Evolutionary conservation across 2,329 filamentous ascomycete genomes (phyloP).

Genomic region (Fusarium bactridioides): DNA sequence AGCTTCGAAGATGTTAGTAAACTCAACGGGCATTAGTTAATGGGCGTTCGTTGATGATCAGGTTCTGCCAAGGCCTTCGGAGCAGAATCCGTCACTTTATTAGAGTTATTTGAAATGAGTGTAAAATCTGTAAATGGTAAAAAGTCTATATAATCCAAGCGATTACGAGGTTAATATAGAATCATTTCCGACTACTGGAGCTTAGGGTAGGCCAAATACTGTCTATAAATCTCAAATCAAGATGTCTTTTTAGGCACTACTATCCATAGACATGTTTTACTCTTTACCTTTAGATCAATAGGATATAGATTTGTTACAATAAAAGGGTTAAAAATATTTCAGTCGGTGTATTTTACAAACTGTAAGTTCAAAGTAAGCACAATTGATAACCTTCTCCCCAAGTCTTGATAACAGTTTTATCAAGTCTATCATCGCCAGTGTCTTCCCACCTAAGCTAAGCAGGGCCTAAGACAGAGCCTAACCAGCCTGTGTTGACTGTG

Average conservation of each 20-base stretch:
- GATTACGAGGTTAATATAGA: fast-evolving
- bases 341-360: fast-evolving
- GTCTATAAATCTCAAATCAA: fast-evolving
- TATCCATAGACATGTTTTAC: fast-evolving
- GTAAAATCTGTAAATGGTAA: too few relatives aligned
- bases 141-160: background rate
- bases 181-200: too few relatives aligned
- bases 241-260: background rate
- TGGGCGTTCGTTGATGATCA: fast-evolving
- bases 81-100: fast-evolving
- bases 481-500: too few relatives aligned
- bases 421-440: fast-evolving
- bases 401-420: fast-evolving
- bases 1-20: fast-evolving
- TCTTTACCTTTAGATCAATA: fast-evolving
- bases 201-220: background rate
- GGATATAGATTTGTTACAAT: fast-evolving
- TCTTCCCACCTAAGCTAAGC: background rate
- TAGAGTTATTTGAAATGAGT: background rate
- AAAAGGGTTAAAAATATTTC: fast-evolving
- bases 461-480: background rate
- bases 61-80: fast-evolving
- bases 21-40: fast-evolving
- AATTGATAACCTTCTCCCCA: fast-evolving
- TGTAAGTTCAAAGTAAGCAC: background rate